Percentiles rank a stretch among this genome's conserved stretches.
Conservation (phyloP, 2,329 filamentous ascomycete genomes). For the Chrysoporthe deuterocubensis region DNA sequence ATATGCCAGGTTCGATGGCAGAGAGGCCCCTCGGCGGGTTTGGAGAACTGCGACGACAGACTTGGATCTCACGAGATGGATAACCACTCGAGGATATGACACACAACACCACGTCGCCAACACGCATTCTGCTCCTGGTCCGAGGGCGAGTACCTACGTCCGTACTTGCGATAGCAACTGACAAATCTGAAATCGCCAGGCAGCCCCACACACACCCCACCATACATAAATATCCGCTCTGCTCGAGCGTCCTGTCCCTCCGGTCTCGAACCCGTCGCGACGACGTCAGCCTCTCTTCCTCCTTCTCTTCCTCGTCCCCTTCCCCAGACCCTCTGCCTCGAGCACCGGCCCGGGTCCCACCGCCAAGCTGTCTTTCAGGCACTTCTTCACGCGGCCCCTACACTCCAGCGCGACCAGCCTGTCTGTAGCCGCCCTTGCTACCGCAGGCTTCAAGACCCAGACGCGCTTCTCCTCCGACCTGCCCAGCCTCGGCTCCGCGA, state of each 20-base stretch:
- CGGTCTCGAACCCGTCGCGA: neutral
- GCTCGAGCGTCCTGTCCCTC: neutral
- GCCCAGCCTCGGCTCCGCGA: slow-evolving; percentile 52
- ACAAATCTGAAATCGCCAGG: slow-evolving; percentile 12
- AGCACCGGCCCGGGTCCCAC: slow-evolving; percentile 35
- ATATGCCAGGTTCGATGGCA: neutral
- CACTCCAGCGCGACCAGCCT: slow-evolving; percentile 75
- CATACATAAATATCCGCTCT: slow-evolving; percentile 12
- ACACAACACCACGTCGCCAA: neutral
- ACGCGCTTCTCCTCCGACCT: slow-evolving; percentile 39
- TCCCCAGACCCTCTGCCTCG: neutral
- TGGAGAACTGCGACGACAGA: neutral
- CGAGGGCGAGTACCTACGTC: neutral
- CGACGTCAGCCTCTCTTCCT: neutral
- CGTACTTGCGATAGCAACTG: neutral
- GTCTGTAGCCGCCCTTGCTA: slow-evolving; percentile 71
- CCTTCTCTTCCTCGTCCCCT: neutral
- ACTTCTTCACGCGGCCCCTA: slow-evolving; percentile 71
- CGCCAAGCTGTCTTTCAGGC: slow-evolving; percentile 93
- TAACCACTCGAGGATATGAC: neutral
- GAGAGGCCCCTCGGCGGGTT: neutral
- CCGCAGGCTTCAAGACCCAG: slow-evolving; percentile 63
- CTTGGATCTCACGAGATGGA: neutral
- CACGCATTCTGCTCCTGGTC: neutral
- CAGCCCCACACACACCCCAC: slow-evolving; percentile 6